These are phyloP conservation scores for Coemansia sp. DNA, from an alignment of 192 early-diverging fungal species.

Conservation along the genomic window DNA sequence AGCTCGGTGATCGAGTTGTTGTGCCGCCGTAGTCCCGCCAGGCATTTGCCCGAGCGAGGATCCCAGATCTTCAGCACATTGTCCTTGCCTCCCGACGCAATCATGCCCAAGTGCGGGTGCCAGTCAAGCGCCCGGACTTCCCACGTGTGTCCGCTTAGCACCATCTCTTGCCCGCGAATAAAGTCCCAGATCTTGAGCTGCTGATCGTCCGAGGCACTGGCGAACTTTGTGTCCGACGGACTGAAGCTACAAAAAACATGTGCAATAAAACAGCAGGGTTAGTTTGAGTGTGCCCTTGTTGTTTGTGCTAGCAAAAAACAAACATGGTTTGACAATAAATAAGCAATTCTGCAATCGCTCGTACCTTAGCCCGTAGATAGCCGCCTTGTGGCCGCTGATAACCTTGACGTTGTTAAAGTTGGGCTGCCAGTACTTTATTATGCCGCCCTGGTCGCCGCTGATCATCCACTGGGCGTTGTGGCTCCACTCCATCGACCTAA, in stretches of 20 bases:
- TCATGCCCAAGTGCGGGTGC: slow-evolving; percentile 92
- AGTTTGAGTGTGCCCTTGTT: slow-evolving; percentile 70
- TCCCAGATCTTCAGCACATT: slow-evolving; percentile 98
- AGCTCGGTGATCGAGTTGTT: slow-evolving; percentile 90
- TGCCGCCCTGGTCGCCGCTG: slow-evolving; percentile 86
- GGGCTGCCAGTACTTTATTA: slow-evolving; percentile 98
- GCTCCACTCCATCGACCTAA: slow-evolving; percentile 95
- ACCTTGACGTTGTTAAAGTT: slow-evolving; percentile 94
- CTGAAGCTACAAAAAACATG: slow-evolving; percentile 83
- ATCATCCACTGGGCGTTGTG: slow-evolving; percentile 97
- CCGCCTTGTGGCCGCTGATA: slow-evolving; percentile 85
- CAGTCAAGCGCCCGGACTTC: slow-evolving; percentile 97
- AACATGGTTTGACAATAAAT: slow-evolving; percentile 68
- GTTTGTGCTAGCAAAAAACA: slow-evolving; percentile 76
- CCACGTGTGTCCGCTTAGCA: slow-evolving; percentile 90
- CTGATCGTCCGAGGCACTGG: slow-evolving; percentile 93
- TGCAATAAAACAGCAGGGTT: slow-evolving; percentile 53
- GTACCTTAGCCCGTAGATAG: slow-evolving; percentile 91
- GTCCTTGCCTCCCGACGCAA: slow-evolving; percentile 96
- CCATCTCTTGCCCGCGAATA: slow-evolving; percentile 79
- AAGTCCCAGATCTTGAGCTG: slow-evolving; percentile 98
- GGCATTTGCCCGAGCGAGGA: slow-evolving; percentile 83
- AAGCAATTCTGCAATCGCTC: slow-evolving; percentile 67
- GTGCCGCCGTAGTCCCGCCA: slow-evolving; percentile 91
- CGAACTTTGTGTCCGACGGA: slow-evolving; percentile 92